These are phyloP conservation scores for Trapa incisa DNA, from an alignment of 345 rosid species.

Conservation along the genomic window DNA sequence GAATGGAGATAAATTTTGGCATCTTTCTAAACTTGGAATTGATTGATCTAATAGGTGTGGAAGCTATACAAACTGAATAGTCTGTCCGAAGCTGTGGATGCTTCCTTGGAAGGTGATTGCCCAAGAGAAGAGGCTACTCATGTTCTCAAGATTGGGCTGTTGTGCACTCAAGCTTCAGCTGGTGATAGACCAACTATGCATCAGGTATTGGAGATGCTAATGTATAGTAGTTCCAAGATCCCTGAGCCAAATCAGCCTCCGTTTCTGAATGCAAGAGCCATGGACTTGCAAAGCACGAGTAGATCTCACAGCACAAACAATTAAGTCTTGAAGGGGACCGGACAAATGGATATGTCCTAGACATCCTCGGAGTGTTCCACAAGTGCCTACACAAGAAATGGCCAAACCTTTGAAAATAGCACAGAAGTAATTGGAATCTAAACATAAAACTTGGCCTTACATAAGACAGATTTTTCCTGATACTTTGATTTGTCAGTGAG, in stretches of 20 bases:
- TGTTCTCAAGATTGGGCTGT: constrained; percentile 12
- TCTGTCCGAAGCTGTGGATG: constrained; percentile 7
- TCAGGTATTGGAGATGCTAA: constrained; percentile 11
- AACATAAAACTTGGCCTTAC: not conserved
- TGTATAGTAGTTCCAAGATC: not conserved
- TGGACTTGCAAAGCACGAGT: not conserved
- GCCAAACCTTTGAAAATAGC: not conserved
- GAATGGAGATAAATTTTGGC: no score
- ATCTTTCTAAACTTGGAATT: no score
- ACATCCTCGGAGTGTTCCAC: constrained; percentile 2
- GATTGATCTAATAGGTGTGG: constrained; percentile 8
- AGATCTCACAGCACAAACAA: constrained; percentile 4
- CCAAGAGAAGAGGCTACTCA: constrained; percentile 5
- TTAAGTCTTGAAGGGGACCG: not conserved
- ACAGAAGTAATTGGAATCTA: not conserved
- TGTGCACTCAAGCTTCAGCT: constrained; percentile 16
- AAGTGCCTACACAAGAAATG: not conserved
- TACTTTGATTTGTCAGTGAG: not conserved
- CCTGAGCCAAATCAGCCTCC: constrained; percentile 15
- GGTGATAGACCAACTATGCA: constrained; percentile 13
- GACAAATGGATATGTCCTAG: not conserved
- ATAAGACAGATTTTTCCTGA: not conserved
- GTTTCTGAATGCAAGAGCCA: constrained; percentile 6
- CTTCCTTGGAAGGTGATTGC: constrained; percentile 5
- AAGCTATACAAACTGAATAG: constrained; percentile 7